Evolutionary conservation across 2,329 filamentous ascomycete species (phyloP), one percentile per base, ranked within the genome.

Genomic region (Leptographium procerum): DNA sequence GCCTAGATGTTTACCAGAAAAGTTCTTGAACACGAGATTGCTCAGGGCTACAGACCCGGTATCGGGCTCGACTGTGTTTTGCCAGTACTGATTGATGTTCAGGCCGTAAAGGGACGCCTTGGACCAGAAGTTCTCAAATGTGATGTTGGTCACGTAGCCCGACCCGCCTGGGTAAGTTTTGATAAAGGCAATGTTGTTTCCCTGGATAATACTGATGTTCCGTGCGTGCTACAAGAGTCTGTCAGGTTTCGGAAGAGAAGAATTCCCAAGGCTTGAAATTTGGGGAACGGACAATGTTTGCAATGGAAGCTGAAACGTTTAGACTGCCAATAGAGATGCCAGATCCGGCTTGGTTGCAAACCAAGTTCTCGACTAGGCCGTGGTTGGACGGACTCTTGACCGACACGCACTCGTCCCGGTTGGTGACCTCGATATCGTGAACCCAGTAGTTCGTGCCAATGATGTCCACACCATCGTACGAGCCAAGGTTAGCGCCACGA

Each of bases 131-230:
- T 61, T 61, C 4, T 68, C 66, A 52, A 72, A 72, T 0, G 67
- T 65, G 6, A 68, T 62, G 55, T 72, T 67, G 28, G 64, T 69
- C 22, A 72, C 69, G 54, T 70, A 71, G 28, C 70, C 70, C 0
- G 67, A 69, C 16, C 71, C 70, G 4, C 70, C 71, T 0, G 70
- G 70, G 58, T 68, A 72, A 11, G 71, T 71, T 58, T 72, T 72
- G 62, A 72, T 72, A 57, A 72, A 71, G 19, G 67, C 63, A 29
- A 72, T 70, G 51, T 72, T 68, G 54, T 68, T 72, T 4, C 68
- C 69, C 56, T 65, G 65, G 19, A 69, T 68, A 24, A 70, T 68
- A 48, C 65, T 68, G 43, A 72, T 72, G 45, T 72, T 72, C 16
- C 65, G 64, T 11, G 67, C 67, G 54, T 64, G 65, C 67, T 68